Conservation (phyloP, 2,329 filamentous ascomycete species). For the Dactylellina drechsleri region DNA sequence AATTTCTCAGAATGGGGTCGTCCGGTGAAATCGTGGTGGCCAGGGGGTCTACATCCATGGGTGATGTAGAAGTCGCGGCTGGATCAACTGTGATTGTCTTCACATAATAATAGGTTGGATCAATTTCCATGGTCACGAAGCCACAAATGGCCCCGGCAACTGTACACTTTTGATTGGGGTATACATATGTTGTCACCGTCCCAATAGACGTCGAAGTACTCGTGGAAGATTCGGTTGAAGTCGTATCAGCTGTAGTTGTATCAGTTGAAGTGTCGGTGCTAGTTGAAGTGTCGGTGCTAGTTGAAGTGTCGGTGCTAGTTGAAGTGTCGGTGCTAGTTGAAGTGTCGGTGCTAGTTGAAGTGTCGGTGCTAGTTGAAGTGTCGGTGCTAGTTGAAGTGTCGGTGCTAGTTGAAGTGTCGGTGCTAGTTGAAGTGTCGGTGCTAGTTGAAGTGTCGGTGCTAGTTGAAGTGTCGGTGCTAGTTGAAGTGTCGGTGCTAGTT, state of each 20-base stretch:
- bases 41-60: conserved; percentile 2
- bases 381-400: too few species aligned
- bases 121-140: conserved; percentile 21
- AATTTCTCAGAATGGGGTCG: conserved; percentile 36
- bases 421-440: too few species aligned
- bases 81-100: conserved; percentile 30
- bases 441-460: too few species aligned
- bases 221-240: conserved; percentile 1
- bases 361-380: too few species aligned
- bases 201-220: conserved; percentile 1
- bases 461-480: too few species aligned
- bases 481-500: too few species aligned
- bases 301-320: too few species aligned
- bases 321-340: too few species aligned
- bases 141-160: conserved; percentile 31
- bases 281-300: too few species aligned
- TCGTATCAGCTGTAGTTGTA: not conserved
- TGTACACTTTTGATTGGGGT: conserved; percentile 11
- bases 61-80: not conserved
- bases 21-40: conserved; percentile 32
- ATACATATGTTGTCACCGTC: conserved; percentile 25
- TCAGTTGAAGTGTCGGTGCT: not conserved
- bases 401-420: not conserved
- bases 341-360: too few species aligned
- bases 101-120: conserved; percentile 36